phyloP scores from a whole-genome alignment of 768 basidiomycete genomes.

The Tulasnella sp. region DNA sequence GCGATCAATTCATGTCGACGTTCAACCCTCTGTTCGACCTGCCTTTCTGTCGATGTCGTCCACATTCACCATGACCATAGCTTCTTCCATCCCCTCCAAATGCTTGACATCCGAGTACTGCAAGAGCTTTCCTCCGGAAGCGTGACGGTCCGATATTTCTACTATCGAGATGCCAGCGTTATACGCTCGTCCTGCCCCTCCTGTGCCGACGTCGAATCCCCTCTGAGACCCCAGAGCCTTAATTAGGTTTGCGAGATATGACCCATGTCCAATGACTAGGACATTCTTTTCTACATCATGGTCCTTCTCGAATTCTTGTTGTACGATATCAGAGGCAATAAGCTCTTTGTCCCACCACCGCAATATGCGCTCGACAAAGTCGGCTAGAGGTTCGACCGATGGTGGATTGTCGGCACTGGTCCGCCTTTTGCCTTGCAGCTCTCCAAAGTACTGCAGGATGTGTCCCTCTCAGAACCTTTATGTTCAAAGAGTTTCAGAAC shows the following conservation, averaged over 20 bases:
- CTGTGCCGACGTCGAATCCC: background rate
- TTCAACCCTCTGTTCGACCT: background rate
- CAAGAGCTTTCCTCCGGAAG: background rate
- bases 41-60: background rate
- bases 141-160: background rate
- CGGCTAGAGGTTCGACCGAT: background rate
- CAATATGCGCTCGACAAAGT: slow-evolving; percentile 4
- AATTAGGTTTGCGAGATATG: slow-evolving; percentile 6
- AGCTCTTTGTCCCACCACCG: slow-evolving; percentile 4
- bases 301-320: background rate
- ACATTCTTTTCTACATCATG: background rate
- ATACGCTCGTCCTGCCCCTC: background rate
- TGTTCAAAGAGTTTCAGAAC: too few relatives aligned
- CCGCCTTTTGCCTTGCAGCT: slow-evolving; percentile 6
- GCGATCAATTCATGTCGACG: background rate
- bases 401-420: background rate
- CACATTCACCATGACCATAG: background rate
- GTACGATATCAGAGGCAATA: background rate
- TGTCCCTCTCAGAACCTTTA: too few relatives aligned
- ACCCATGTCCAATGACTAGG: slow-evolving; percentile 11
- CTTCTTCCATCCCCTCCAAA: background rate
- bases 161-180: slow-evolving; percentile 5
- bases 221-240: background rate
- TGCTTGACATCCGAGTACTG: background rate
- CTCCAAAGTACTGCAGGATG: slow-evolving; percentile 8